Evolutionary conservation across 2,329 filamentous ascomycete genomes (phyloP), one percentile per base, ranked within the genome.

Genomic region (Chaetomium strumarium): DNA sequence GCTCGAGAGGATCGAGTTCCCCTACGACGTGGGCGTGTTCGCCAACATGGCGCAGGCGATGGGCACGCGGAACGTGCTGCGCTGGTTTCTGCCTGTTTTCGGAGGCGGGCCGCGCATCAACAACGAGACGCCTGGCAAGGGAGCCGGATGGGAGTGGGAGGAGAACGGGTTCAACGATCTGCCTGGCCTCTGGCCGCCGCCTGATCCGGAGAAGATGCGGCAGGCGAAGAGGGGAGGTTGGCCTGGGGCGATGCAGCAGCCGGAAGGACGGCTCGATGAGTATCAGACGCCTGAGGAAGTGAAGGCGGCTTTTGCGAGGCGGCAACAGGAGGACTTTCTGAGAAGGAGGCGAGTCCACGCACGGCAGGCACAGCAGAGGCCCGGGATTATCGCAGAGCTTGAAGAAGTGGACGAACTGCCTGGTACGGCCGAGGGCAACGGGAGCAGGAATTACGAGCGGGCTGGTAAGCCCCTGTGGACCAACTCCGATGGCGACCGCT

Each of bases 11-110:
- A 79, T 91, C 61, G 86, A 92, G 67, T 93, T 90, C 61, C 89
- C 88, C 0, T 93, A 90, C 68, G 88, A 95, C 63, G 70, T 92
- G 41, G 87, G 86, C 46, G 73, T 93, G 61, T 90, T 81, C 71
- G 66, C 72, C 34, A 95, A 95, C 66, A 75, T 92, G 64, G 76
- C 78, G 14, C 84, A 88, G 64, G 85, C 83, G 14, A 91, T 93
- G 85, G 86, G 87, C 4, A 84, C 80, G 0, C 59, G 65, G 8
- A 90, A 88, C 63, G 62, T 79, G 0, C 58, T 90, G 0, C 65
- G 76, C 7, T 93, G 88, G 88, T 70, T 89, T 52, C 79, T 81
- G 59, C 88, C 88, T 0, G 31, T 60, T 1, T 75, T 90, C 38
- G 76, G 83, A 2, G 73, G 75, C 33, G 72, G 68, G 16, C 81